phyloP scores from a whole-genome alignment of 495 filamentous ascomycete species.

The Penicillium goetzii region DNA sequence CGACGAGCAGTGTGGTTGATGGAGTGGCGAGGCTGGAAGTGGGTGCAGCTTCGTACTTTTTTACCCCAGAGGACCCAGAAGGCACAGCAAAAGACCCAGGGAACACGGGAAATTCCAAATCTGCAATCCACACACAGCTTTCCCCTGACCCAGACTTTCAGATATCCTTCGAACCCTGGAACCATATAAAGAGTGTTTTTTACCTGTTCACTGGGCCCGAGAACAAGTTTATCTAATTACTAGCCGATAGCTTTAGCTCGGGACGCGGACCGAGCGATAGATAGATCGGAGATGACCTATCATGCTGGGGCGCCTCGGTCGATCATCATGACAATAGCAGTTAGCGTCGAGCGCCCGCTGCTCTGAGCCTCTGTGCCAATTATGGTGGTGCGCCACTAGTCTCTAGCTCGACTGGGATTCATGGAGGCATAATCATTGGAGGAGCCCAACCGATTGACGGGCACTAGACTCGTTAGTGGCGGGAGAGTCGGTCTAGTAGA shows the following conservation, averaged over 20 bases:
- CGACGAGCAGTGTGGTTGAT: constrained; percentile 19
- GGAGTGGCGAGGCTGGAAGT: constrained; percentile 18
- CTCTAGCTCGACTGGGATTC: not conserved
- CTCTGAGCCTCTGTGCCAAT: constrained; percentile 3
- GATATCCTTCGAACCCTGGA: not conserved
- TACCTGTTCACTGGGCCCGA: not conserved
- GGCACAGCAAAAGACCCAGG: not conserved
- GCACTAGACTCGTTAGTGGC: not conserved
- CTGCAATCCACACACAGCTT: not conserved
- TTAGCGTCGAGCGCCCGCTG: not conserved
- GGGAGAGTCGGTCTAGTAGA: constrained; percentile 4
- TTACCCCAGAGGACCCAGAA: constrained; percentile 2
- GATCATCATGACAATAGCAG: constrained; percentile 3
- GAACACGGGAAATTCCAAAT: constrained; percentile 14
- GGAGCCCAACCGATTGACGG: not conserved
- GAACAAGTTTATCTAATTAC: not conserved
- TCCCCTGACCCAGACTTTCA: not conserved
- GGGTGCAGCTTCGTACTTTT: constrained; percentile 18
- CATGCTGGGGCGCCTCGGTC: not conserved
- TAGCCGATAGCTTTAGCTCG: not conserved
- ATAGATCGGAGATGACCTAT: constrained; percentile 17
- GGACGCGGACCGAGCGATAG: constrained; percentile 5
- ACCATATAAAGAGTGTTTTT: not conserved
- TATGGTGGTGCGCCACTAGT: not conserved
- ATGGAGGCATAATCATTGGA: not conserved